Evolutionary conservation across 1,284 basidiomycete genomes (phyloP).

Genomic region (Ceratobasidium sp.): DNA sequence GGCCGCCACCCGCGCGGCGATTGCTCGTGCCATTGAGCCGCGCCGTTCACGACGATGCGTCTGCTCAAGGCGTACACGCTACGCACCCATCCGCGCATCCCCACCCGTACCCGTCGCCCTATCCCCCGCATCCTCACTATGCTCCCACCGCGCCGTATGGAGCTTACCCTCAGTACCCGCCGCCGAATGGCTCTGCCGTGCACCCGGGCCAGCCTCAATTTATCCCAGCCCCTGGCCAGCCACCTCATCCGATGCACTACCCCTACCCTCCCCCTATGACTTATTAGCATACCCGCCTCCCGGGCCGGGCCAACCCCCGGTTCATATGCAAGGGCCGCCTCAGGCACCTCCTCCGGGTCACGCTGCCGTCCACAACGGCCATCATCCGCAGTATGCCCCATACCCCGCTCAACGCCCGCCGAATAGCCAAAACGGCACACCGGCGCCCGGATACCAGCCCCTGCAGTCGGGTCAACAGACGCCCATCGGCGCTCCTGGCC

Average conservation of each 20-base stretch:
- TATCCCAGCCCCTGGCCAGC: slow-evolving; percentile 22
- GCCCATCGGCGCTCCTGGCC: slow-evolving; percentile 14
- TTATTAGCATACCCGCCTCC: slow-evolving; percentile 26
- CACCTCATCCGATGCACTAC: slow-evolving; percentile 20
- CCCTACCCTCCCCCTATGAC: slow-evolving; percentile 11
- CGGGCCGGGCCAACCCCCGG: slow-evolving; percentile 20
- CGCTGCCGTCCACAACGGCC: slow-evolving; percentile 21
- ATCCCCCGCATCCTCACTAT: slow-evolving; percentile 24
- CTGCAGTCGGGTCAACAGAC: slow-evolving; percentile 17
- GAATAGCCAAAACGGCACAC: slow-evolving; percentile 8
- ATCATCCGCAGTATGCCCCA: slow-evolving; percentile 27
- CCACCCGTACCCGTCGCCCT: slow-evolving; percentile 20
- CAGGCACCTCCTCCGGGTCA: slow-evolving; percentile 16
- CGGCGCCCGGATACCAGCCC: background rate
- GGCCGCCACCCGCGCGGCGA: slow-evolving; percentile 41
- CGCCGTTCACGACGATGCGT: slow-evolving; percentile 18
- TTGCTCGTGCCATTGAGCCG: slow-evolving; percentile 40
- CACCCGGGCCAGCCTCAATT: slow-evolving; percentile 31
- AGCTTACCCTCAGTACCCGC: slow-evolving; percentile 29
- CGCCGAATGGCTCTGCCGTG: slow-evolving; percentile 21
- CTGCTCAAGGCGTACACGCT: slow-evolving; percentile 17
- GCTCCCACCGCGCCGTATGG: slow-evolving; percentile 20
- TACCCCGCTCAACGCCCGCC: slow-evolving; percentile 14
- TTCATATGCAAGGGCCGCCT: slow-evolving; percentile 23
- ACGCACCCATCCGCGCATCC: slow-evolving; percentile 22